Evolutionary conservation across 2,329 filamentous ascomycete genomes (phyloP).

Genomic region (Aspergillus jensenii): DNA sequence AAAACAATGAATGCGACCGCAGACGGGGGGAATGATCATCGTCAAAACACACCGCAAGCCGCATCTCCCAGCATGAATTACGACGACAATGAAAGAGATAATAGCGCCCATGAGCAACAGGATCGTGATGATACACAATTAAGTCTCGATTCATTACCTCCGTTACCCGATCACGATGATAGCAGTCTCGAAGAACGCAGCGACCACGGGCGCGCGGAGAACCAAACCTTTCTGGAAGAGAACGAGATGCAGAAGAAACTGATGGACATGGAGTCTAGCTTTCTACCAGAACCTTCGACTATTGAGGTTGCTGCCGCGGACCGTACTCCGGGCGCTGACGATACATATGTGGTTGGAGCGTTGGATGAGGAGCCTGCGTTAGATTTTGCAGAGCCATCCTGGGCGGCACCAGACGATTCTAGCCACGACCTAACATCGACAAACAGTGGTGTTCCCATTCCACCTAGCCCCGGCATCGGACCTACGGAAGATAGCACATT

Average conservation of each 20-base stretch:
- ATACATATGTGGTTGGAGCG: constrained; percentile 46
- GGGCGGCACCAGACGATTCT: constrained; percentile 25
- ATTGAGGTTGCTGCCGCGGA: constrained; percentile 35
- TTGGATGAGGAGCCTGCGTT: constrained; percentile 26
- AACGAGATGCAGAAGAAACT: constrained; percentile 59
- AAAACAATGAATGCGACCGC: constrained; percentile 21
- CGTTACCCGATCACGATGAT: constrained; percentile 35
- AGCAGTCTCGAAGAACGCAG: constrained; percentile 34
- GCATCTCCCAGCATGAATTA: constrained; percentile 16
- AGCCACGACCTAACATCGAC: constrained; percentile 18
- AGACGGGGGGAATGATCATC: constrained; percentile 9
- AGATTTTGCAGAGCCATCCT: constrained; percentile 27
- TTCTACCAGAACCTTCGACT: constrained; percentile 56
- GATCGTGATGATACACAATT: constrained; percentile 28
- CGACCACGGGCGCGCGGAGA: constrained; percentile 34
- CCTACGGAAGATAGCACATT: constrained; percentile 16
- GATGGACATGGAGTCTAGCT: constrained; percentile 64
- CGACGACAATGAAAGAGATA: constrained; percentile 19
- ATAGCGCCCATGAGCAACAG: constrained; percentile 18
- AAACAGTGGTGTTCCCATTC: constrained; percentile 19
- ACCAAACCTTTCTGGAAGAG: constrained; percentile 53
- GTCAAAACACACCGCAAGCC: constrained; percentile 18
- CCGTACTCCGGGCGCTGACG: constrained; percentile 36
- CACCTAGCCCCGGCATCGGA: constrained; percentile 19
- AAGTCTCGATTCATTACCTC: constrained; percentile 27